phyloP scores from a whole-genome alignment of 805 yeast genomes.

The Candida berthetii region DNA sequence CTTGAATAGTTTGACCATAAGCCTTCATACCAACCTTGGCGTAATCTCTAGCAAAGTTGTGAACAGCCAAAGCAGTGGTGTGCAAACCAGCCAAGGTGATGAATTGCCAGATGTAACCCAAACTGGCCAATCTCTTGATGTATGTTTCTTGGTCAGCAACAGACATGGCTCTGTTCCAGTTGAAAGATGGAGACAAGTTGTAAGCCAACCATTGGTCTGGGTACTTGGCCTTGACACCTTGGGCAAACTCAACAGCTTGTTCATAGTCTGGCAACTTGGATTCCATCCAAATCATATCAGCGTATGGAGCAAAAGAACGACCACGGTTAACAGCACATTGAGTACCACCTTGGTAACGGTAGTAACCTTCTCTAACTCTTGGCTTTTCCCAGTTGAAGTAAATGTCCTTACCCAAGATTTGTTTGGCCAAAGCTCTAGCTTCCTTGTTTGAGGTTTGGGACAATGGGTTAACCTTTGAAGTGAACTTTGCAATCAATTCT shows the following conservation, averaged over 20 bases:
- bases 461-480: slow-evolving; percentile 64
- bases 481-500: slow-evolving; percentile 58
- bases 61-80: slow-evolving; percentile 89
- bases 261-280: slow-evolving; percentile 88
- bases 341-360: slow-evolving; percentile 94
- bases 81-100: slow-evolving; percentile 96
- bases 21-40: slow-evolving; percentile 90
- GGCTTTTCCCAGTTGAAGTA: slow-evolving; percentile 94
- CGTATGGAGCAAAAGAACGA: slow-evolving; percentile 89
- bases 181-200: slow-evolving; percentile 95
- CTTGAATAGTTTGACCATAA: slow-evolving; percentile 83
- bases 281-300: slow-evolving; percentile 98
- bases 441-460: slow-evolving; percentile 71
- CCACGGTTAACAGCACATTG: slow-evolving; percentile 97
- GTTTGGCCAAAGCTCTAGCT: slow-evolving; percentile 70
- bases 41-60: slow-evolving; percentile 75
- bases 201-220: slow-evolving; percentile 97
- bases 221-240: slow-evolving; percentile 72
- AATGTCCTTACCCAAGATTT: slow-evolving; percentile 73
- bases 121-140: slow-evolving; percentile 75
- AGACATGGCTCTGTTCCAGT: slow-evolving; percentile 95
- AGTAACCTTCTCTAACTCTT: slow-evolving; percentile 94
- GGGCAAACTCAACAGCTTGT: slow-evolving; percentile 93
- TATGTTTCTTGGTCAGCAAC: slow-evolving; percentile 84
- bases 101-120: slow-evolving; percentile 97